Evolutionary conservation across 108 stramenopile species (phyloP).

Genomic region (Pelagomonas calceolata): DNA sequence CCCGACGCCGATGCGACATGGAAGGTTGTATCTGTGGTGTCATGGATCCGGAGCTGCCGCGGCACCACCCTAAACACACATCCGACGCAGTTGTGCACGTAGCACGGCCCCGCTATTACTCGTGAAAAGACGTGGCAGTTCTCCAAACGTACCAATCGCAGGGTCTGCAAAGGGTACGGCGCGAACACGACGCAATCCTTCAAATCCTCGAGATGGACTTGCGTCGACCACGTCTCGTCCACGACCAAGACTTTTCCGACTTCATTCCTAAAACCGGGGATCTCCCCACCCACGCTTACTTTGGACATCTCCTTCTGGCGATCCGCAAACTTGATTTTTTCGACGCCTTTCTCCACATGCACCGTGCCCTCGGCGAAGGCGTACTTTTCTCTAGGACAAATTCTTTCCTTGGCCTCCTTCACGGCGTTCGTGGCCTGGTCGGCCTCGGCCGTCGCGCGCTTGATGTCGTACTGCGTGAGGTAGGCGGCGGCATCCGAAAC

Average conservation of each 20-base stretch:
- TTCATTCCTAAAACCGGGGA: background rate
- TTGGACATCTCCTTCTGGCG: background rate
- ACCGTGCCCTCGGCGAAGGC: background rate
- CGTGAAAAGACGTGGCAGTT: constrained; percentile 17
- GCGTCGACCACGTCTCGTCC: background rate
- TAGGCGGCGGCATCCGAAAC: too few species aligned
- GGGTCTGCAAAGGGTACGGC: background rate
- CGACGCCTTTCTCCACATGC: background rate
- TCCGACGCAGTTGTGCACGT: constrained; percentile 13
- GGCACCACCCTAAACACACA: constrained; percentile 11
- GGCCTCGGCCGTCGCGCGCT: too few species aligned
- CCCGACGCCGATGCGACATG: constrained; percentile 18
- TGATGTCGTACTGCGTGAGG: too few species aligned
- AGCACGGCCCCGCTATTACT: constrained; percentile 20
- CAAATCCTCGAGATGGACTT: constrained; percentile 4
- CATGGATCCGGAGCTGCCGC: constrained; percentile 22
- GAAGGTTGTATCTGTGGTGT: constrained; percentile 12
- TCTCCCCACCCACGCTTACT: background rate
- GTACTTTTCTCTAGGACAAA: background rate
- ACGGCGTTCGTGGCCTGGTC: too few species aligned
- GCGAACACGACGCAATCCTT: constrained; percentile 1
- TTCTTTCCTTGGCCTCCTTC: too few species aligned
- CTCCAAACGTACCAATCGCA: constrained; percentile 8
- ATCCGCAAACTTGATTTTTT: background rate
- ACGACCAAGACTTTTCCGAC: background rate